Evolutionary conservation across 2,329 filamentous ascomycete genomes (phyloP).

Genomic region (Phyllosticta ampelicida): DNA sequence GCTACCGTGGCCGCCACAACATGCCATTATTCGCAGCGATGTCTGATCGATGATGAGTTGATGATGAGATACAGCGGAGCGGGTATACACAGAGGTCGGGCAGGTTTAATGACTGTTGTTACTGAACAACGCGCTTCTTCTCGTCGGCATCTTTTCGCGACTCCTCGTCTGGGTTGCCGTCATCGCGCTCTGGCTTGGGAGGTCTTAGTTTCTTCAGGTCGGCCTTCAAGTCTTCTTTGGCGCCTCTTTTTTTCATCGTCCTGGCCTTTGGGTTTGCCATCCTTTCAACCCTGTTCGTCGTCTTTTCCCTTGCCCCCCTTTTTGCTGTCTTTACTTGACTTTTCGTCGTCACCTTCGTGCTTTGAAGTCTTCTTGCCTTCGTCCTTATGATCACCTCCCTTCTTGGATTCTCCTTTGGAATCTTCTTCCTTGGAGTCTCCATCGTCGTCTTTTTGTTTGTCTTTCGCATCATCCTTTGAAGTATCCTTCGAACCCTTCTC

Average conservation of each 20-base stretch:
- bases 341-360: neutral
- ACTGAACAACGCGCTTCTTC: neutral
- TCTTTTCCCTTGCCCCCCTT: neutral
- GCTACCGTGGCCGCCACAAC: neutral
- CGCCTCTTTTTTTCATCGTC: neutral
- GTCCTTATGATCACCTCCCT: neutral
- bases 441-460: neutral
- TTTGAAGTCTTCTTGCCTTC: neutral
- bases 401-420: neutral
- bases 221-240: neutral
- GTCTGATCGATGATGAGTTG: no score
- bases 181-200: neutral
- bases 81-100: neutral
- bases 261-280: neutral
- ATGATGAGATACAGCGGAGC: neutral
- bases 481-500: no score
- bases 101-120: neutral
- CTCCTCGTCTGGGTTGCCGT: neutral
- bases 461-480: neutral
- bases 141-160: neutral
- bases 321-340: neutral
- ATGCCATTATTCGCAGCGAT: neutral
- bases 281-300: neutral
- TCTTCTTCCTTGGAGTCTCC: neutral
- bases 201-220: neutral